Base-by-base conservation (phyloP, 805 yeast species). In the Candida maltosa region DNA sequence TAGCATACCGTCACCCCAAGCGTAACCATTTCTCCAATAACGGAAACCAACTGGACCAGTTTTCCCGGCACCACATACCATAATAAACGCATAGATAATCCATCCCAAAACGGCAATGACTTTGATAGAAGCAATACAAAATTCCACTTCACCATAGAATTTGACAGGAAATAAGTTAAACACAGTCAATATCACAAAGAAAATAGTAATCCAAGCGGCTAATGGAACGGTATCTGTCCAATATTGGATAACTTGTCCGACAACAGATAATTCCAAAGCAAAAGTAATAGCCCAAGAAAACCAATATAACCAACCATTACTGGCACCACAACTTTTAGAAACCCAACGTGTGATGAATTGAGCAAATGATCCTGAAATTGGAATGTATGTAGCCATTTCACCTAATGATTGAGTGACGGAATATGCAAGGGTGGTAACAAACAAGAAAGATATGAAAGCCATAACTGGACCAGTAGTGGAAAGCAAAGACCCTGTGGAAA, bases 331-430 rank as follows among this genome's bases (percentile, higher is more conserved):
- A 6, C 88, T 76, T n/a, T 81, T 83, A 4, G 83, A 76, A 20
- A 80, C 56, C 65, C 81, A 83, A 47, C 83, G 65, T 9, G 82
- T 67, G n/a, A 80, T 70, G 52, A 82, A 83, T 30, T 79, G 84
- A 21, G 83, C 75, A 58, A 82, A 80, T 0, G 87, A 79, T 36
- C 80, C 80, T 4, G 81, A 64, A 27, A 80, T 75, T 6, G 89
- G 89, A 12, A 83, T 78, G 45, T 72, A 79, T 7, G 88, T 82
- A 33, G 88, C 87, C 89, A 83, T 80, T 57, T 83, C 91, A 49
- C 88, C 89, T 38, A 83, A 62, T 3, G 83, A 73, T 52, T 82
- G 88, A 15, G 85, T 77, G 34, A 83, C 84, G 10, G 75, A 70
- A 49, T 67, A 80, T 0, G 80, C 86, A 30, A 83, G 51, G 2